Percentiles rank a stretch among this genome's conserved stretches.
phyloP scores from a whole-genome alignment of 2,329 filamentous ascomycete genomes.

The Neonectria neomacrospora region DNA sequence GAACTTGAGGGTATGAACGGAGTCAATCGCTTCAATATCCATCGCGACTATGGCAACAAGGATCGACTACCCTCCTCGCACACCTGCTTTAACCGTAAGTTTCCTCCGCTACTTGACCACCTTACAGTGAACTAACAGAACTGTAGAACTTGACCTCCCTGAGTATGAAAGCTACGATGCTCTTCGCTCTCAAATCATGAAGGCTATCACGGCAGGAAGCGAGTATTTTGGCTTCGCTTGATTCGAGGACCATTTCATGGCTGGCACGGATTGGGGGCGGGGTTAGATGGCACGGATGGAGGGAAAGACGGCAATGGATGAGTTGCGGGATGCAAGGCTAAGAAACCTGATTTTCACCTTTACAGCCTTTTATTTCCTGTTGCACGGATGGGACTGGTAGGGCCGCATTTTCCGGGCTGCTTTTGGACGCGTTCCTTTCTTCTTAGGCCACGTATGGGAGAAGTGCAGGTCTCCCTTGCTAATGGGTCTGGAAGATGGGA shows the following conservation, averaged over 20 bases:
- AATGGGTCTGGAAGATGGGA: constrained; percentile 20
- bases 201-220: constrained; percentile 96
- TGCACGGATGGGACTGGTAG: constrained; percentile 26
- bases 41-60: constrained; percentile 97
- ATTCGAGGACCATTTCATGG: constrained; percentile 36
- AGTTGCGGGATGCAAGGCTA: constrained; percentile 11
- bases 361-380: constrained; percentile 21
- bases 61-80: constrained; percentile 95
- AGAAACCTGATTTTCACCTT: constrained; percentile 24
- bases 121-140: constrained; percentile 48
- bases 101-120: constrained; percentile 48
- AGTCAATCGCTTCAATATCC: constrained; percentile 97
- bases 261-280: constrained; percentile 32
- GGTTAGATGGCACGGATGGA: constrained; percentile 33
- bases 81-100: constrained; percentile 99
- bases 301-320: constrained; percentile 10
- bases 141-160: constrained; percentile 90
- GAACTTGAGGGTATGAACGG: constrained; percentile 99
- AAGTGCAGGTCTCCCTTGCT: constrained; percentile 50
- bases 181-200: constrained; percentile 87
- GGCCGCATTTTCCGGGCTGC: constrained; percentile 23
- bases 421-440: constrained; percentile 22
- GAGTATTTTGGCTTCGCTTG: constrained; percentile 98
- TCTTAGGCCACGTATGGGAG: constrained; percentile 33
- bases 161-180: constrained; percentile 97